Base-by-base conservation (phyloP, 2,329 filamentous ascomycete genomes). In the Sphaerulina musiva region DNA sequence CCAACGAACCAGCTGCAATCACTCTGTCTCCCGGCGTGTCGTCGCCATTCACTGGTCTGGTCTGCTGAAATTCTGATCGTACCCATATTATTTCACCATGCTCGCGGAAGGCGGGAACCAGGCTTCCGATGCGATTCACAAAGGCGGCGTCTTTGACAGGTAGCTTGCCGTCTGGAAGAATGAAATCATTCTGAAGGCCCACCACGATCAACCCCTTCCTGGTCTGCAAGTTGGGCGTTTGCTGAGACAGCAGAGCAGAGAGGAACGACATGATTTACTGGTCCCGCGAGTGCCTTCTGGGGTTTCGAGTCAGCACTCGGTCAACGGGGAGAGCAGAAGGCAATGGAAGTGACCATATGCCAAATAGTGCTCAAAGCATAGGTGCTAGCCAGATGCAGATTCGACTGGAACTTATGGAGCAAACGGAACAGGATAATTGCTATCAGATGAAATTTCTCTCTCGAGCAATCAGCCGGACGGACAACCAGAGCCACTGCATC, bases 141-240 rank as follows among this genome's bases (percentile, higher is more conserved):
- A 91, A 88, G 8, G 81, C 80, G 3, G 79, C 82, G n/a, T 64
- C 58, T 36, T 75, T 74, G 48, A 91, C 81, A 10, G 83, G 79
- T 17, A 96, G 72, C 26, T 83, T 80, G 51, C 87, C 86, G 48
- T 82, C 78, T 1, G 80, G 73, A 6, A 82, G 78, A 54, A 95
- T 74, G 65, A 97, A 95, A 69, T 96, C 92, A 64, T 95, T 89
- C 67, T 97, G 93, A 36, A 95, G 81, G 65, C 95, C 92, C 59
- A 96, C 78, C 14, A 95, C 74, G 17, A 97, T 76, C 42, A 98
- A 77, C 1, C 89, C 92, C 72, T 82, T 81, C 53, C 79, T 74
- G 23, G 80, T 83, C 58, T 80, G 72, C 56, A 84, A 75, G 51
- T 73, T 73, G 12, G 80, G 78, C 49, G 69, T 71, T 48, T 74